phyloP scores from a whole-genome alignment of 768 basidiomycete species.

The Mycena alexandri region DNA sequence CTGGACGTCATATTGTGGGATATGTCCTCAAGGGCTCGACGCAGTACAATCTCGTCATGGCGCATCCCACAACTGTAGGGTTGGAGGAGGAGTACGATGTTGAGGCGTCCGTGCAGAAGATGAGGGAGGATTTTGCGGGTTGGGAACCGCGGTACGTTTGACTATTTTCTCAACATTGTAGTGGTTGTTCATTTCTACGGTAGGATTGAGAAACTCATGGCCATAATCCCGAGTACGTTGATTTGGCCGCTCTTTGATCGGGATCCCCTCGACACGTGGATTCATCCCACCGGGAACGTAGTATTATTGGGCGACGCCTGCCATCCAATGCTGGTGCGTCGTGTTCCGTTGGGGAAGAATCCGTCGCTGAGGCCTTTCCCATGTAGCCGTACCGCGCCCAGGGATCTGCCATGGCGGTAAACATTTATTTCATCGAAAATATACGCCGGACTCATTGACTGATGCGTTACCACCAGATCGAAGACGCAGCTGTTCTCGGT shows the following conservation, averaged over 20 bases:
- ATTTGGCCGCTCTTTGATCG: slow-evolving; percentile 65
- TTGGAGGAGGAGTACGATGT: slow-evolving; percentile 59
- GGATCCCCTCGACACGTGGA: slow-evolving; percentile 60
- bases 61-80: slow-evolving; percentile 45
- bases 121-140: slow-evolving; percentile 58
- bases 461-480: slow-evolving; percentile 50
- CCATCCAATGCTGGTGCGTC: slow-evolving; percentile 63
- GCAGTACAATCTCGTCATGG: slow-evolving; percentile 52
- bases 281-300: slow-evolving; percentile 58
- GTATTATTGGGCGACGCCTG: slow-evolving; percentile 67
- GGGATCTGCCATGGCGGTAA: slow-evolving; percentile 66
- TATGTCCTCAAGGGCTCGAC: slow-evolving; percentile 46
- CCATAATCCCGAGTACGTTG: slow-evolving; percentile 57
- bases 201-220: slow-evolving; percentile 60
- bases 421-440: no score
- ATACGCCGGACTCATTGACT: no score
- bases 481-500: slow-evolving; percentile 64
- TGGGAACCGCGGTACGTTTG: slow-evolving; percentile 56
- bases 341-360: no score
- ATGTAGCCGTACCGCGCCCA: slow-evolving; percentile 67
- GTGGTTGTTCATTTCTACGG: not conserved
- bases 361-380: no score
- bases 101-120: slow-evolving; percentile 56
- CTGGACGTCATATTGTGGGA: slow-evolving; percentile 52
- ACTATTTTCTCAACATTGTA: no score